A percentile compares a stretch with the other conserved stretches of the same genome.
phyloP scores from a whole-genome alignment of 2,329 filamentous ascomycete genomes.

The Epichloe uncinata region DNA sequence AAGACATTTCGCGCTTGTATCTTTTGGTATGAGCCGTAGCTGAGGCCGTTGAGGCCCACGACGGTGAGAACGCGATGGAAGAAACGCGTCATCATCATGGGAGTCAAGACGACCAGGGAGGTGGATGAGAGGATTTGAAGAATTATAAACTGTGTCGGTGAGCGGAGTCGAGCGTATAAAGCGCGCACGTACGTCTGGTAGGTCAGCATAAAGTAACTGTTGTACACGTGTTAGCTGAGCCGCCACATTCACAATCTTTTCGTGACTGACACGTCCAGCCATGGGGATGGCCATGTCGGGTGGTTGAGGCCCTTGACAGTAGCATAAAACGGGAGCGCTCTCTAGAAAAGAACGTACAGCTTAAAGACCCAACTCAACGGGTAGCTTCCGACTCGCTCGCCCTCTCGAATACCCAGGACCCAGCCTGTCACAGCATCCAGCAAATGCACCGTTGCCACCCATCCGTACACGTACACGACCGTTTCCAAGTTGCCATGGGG shows the following conservation, averaged over 20 bases:
- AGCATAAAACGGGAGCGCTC: not conserved
- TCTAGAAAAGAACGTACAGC: slow-evolving; percentile 32
- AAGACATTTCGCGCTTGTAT: slow-evolving; percentile 53
- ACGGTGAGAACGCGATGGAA: slow-evolving; percentile 43
- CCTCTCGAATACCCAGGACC: slow-evolving; percentile 52
- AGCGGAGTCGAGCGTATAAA: slow-evolving; percentile 53
- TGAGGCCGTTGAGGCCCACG: slow-evolving; percentile 43
- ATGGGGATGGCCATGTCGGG: not conserved
- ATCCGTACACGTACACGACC: slow-evolving; percentile 56
- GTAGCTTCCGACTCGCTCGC: slow-evolving; percentile 54
- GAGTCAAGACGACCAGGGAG: slow-evolving; percentile 48
- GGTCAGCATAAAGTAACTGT: slow-evolving; percentile 52
- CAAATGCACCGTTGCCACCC: slow-evolving; percentile 53
- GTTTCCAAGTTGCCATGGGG: slow-evolving; percentile 55
- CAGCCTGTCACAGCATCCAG: slow-evolving; percentile 52
- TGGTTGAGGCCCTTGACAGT: not conserved
- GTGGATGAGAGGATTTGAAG: slow-evolving; percentile 52
- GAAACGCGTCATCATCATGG: slow-evolving; percentile 46
- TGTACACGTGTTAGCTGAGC: not conserved
- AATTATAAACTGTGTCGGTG: slow-evolving; percentile 49
- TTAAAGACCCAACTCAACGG: slow-evolving; percentile 61
- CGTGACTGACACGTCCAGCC: not conserved
- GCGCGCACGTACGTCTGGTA: slow-evolving; percentile 61
- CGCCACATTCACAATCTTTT: not conserved
- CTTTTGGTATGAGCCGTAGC: slow-evolving; percentile 52